Evolutionary conservation across 75 land plant genomes (phyloP).

Genomic region (Pinus tabuliformis): DNA sequence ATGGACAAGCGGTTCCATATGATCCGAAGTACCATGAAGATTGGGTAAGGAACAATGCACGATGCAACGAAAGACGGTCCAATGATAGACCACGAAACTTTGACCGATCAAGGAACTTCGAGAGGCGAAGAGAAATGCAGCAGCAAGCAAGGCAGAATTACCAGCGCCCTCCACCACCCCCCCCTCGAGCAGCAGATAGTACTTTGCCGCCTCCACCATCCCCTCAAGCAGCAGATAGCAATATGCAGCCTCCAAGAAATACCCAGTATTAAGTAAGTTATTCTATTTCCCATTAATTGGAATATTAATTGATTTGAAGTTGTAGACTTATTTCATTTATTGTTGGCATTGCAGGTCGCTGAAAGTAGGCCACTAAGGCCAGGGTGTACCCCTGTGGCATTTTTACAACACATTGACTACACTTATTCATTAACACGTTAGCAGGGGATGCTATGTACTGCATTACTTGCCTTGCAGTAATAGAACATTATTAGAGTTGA

Average conservation of each 20-base stretch:
- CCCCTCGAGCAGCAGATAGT: no score
- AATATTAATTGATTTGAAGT: not conserved
- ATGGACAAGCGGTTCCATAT: constrained; percentile 31
- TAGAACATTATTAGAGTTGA: no score
- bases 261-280: not conserved
- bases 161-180: constrained; percentile 8
- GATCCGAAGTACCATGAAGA: constrained; percentile 38
- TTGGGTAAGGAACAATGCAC: constrained; percentile 37
- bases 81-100: constrained; percentile 37
- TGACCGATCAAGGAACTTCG: constrained; percentile 38
- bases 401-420: no score
- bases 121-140: constrained; percentile 38
- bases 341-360: constrained; percentile 1
- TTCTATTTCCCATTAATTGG: not conserved
- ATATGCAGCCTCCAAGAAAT: not conserved
- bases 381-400: no score
- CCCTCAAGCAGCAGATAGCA: no score
- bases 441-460: no score
- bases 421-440: no score
- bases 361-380: not conserved
- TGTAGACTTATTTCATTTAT: not conserved
- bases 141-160: not conserved
- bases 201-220: no score
- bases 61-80: constrained; percentile 23
- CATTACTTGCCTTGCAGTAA: no score